Conservation (phyloP, 768 basidiomycete genomes). For the Naematelia encephala region DNA sequence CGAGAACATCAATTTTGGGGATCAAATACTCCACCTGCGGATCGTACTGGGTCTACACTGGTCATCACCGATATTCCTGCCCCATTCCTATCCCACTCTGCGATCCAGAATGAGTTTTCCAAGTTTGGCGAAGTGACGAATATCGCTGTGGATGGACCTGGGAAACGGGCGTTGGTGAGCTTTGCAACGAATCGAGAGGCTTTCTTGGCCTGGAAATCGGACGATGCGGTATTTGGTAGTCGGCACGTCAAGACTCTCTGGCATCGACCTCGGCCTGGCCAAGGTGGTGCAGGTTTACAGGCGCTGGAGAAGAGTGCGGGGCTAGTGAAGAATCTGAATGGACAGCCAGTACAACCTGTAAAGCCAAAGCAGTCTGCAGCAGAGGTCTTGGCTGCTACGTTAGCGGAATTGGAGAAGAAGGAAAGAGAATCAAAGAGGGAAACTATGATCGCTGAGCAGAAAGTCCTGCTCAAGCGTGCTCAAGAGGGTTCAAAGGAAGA, state of each 20-base stretch:
- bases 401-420: constrained; percentile 32
- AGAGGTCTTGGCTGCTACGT: constrained; percentile 41
- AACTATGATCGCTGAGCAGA: constrained; percentile 72
- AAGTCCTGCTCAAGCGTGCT: constrained; percentile 71
- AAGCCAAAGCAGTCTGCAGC: constrained; percentile 30
- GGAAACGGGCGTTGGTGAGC: constrained; percentile 78
- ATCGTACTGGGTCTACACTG: constrained; percentile 52
- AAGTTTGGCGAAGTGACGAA: constrained; percentile 89
- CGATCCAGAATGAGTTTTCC: constrained; percentile 84
- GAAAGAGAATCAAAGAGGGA: constrained; percentile 64
- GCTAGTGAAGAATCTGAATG: constrained; percentile 63
- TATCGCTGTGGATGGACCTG: constrained; percentile 74
- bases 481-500: constrained; percentile 59
- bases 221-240: constrained; percentile 91
- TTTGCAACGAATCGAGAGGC: constrained; percentile 81
- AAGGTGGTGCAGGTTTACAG: constrained; percentile 72
- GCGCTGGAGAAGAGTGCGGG: constrained; percentile 78
- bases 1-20: constrained; percentile 57
- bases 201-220: constrained; percentile 81
- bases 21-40: constrained; percentile 40
- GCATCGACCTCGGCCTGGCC: constrained; percentile 89
- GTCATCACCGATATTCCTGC: constrained; percentile 93
- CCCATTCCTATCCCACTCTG: constrained; percentile 70
- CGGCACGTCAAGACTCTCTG: constrained; percentile 94
- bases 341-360: constrained; percentile 29